Evolutionary conservation across 805 yeast genomes (phyloP).

Genomic region (Metschnikowia hibisci): DNA sequence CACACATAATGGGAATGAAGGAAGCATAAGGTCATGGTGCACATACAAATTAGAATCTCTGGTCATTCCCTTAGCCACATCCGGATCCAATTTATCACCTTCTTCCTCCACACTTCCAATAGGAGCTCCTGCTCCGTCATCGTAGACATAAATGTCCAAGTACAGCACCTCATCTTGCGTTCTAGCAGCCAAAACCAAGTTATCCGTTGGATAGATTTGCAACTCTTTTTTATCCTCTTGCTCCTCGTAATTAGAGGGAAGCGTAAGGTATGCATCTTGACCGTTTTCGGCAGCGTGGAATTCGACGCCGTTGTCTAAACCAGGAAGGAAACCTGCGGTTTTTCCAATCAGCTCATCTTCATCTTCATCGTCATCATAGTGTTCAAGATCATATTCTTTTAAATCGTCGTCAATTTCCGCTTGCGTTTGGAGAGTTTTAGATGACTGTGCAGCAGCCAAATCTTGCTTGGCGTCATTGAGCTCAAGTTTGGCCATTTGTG

Average conservation of each 20-base stretch:
- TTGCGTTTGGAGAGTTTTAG: conserved; percentile 48
- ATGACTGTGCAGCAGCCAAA: conserved; percentile 42
- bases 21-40: conserved; percentile 95
- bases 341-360: conserved; percentile 52
- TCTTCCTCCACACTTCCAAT: conserved; percentile 62
- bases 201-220: conserved; percentile 87
- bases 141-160: conserved; percentile 90
- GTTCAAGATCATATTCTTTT: conserved; percentile 82
- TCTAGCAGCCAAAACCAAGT: conserved; percentile 82
- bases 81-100: conserved; percentile 64
- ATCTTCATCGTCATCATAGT: conserved; percentile 67
- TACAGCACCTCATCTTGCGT: conserved; percentile 94
- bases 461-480: conserved; percentile 71
- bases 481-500: conserved; percentile 78
- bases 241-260: conserved; percentile 59
- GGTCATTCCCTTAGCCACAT: conserved; percentile 65
- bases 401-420: conserved; percentile 75
- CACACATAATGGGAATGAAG: conserved; percentile 93
- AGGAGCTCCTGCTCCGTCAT: conserved; percentile 87
- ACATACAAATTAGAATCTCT: conserved; percentile 80
- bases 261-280: conserved; percentile 52
- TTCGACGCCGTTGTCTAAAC: conserved; percentile 57
- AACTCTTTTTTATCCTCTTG: conserved; percentile 79
- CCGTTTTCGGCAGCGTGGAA: conserved; percentile 42
- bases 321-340: conserved; percentile 66